Conservation (phyloP, 768 basidiomycete genomes). For the Chalciporus chontae region DNA sequence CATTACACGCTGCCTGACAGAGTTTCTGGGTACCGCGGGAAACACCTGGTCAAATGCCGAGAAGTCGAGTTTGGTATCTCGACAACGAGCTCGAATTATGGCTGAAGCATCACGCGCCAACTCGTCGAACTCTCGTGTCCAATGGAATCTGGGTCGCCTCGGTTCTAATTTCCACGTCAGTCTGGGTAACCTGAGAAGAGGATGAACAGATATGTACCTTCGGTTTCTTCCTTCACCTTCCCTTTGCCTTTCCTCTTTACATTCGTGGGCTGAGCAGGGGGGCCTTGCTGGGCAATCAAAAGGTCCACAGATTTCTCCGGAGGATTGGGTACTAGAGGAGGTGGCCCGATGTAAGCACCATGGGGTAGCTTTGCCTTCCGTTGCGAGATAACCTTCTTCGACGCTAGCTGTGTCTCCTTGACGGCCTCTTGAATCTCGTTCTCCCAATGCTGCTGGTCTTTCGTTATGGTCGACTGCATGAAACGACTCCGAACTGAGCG, state of each 20-base stretch:
- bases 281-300: conserved; percentile 51
- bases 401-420: conserved; percentile 49
- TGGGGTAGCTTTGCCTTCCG: conserved; percentile 16
- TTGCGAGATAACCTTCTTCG: conserved; percentile 42
- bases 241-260: conserved; percentile 34
- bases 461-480: conserved; percentile 51
- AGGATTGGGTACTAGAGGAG: conserved; percentile 40
- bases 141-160: conserved; percentile 72
- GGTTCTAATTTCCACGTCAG: conserved; percentile 14
- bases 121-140: conserved; percentile 87
- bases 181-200: background rate
- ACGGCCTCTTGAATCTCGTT: conserved; percentile 53
- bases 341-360: conserved; percentile 23
- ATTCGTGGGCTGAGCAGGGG: conserved; percentile 32
- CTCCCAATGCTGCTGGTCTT: conserved; percentile 58
- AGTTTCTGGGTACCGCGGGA: conserved; percentile 68
- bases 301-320: conserved; percentile 50
- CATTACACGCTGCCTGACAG: conserved; percentile 64
- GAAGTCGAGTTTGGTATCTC: conserved; percentile 63
- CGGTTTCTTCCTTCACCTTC: conserved; percentile 25
- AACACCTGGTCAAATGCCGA: conserved; percentile 76
- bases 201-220: conserved; percentile 24
- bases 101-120: conserved; percentile 80
- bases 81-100: conserved; percentile 77
- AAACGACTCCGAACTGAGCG: conserved; percentile 54